Evolutionary conservation across 176 grass and related monocot genomes (phyloP).

Genomic region (Thinopyrum elongatum): DNA sequence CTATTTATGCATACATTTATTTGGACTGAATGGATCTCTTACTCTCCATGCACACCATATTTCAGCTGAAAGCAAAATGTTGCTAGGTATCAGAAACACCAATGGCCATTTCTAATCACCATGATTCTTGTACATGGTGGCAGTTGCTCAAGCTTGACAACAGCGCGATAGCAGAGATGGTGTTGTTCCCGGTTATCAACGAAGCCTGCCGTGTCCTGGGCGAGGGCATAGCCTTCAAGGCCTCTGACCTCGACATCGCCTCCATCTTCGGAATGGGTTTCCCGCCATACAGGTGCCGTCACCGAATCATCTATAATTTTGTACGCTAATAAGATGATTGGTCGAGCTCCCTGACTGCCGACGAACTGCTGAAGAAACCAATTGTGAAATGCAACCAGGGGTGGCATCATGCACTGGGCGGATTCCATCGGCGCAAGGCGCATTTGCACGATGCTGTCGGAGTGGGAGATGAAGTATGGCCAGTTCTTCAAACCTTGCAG

Average conservation of each 20-base stretch:
- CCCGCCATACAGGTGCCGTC: neutral
- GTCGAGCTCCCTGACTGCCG: neutral
- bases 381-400: conserved; percentile 35
- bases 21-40: neutral
- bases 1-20: neutral
- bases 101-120: neutral
- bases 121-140: neutral
- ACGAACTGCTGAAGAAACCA: neutral
- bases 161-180: conserved; percentile 52
- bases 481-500: conserved; percentile 62
- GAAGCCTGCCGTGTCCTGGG: conserved; percentile 57
- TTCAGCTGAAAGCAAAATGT: neutral
- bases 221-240: conserved; percentile 51
- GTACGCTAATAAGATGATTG: neutral
- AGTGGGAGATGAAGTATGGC: conserved; percentile 49
- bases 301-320: neutral
- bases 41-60: neutral
- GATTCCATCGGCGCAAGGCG: conserved; percentile 50
- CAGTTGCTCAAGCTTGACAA: conserved; percentile 58
- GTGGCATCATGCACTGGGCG: conserved; percentile 62
- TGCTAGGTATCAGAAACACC: neutral
- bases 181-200: conserved; percentile 58
- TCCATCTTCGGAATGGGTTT: conserved; percentile 51
- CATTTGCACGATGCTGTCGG: conserved; percentile 40
- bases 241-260: conserved; percentile 63